Evolutionary conservation across 441 rosid species (phyloP).

Genomic region (Macaranga tanarius): DNA sequence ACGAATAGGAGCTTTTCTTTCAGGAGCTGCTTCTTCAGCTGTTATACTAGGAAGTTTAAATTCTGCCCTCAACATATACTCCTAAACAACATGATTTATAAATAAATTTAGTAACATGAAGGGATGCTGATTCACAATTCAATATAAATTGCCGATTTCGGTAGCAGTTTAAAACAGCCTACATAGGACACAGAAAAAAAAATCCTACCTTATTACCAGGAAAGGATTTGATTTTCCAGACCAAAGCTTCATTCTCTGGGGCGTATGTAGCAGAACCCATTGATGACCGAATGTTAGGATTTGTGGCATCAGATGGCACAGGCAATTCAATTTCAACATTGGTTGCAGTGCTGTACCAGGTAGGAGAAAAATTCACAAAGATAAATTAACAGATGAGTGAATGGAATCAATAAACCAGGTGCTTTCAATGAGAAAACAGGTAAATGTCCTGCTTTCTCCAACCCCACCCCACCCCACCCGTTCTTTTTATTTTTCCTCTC

Average conservation of each 20-base stretch:
- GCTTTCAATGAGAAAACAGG: neutral
- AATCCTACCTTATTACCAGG: constrained; percentile 92
- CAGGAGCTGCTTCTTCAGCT: constrained; percentile 87
- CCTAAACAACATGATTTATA: constrained; percentile 2
- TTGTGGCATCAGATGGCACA: constrained; percentile 89
- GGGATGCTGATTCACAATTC: neutral
- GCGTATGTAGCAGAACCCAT: constrained; percentile 96
- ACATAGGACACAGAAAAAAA: neutral
- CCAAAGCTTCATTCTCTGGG: constrained; percentile 88
- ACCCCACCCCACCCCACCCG: neutral
- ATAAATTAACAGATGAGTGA: neutral
- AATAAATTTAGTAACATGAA: neutral
- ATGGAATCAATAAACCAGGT: neutral
- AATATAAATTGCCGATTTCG: neutral
- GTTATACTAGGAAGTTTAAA: constrained; percentile 93
- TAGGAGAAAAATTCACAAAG: neutral
- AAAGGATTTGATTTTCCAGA: constrained; percentile 97
- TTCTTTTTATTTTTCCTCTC: neutral
- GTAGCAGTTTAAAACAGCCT: neutral
- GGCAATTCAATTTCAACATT: constrained; percentile 97
- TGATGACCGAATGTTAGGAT: constrained; percentile 85
- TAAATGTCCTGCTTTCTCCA: neutral
- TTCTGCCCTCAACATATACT: constrained; percentile 95
- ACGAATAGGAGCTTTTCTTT: constrained; percentile 95
- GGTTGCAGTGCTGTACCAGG: constrained; percentile 73